These are phyloP conservation scores for Penicillium sp. DNA, from an alignment of 2,329 filamentous ascomycete species.

Conservation along the genomic window DNA sequence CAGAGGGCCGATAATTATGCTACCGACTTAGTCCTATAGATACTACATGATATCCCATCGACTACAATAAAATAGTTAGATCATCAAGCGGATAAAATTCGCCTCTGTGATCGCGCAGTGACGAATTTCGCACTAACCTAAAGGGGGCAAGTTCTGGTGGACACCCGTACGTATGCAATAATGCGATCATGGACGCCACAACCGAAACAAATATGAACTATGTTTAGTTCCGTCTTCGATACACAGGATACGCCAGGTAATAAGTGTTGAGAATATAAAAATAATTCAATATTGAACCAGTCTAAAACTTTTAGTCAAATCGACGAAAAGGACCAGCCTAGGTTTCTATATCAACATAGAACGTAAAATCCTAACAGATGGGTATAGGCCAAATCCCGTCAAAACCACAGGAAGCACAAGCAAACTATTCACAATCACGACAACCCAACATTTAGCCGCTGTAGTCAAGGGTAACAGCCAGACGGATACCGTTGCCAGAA, in stretches of 20 bases:
- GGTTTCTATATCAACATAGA: not conserved
- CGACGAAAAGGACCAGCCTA: not conserved
- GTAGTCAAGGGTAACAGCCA: slow-evolving; percentile 26
- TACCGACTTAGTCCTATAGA: too few relatives aligned
- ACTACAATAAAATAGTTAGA: too few relatives aligned
- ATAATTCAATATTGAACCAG: not conserved
- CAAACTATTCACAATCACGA: not conserved
- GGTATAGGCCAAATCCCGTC: not conserved
- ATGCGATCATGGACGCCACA: slow-evolving; percentile 11
- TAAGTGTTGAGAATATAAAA: not conserved
- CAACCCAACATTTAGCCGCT: slow-evolving; percentile 18
- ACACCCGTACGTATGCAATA: slow-evolving; percentile 8
- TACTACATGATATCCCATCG: too few relatives aligned
- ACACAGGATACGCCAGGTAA: not conserved
- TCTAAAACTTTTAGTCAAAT: not conserved
- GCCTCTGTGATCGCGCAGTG: not conserved
- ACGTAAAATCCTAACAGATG: slow-evolving; percentile 1
- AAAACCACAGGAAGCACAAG: not conserved
- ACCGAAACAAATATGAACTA: too few relatives aligned
- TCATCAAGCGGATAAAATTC: not conserved
- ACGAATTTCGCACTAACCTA: slow-evolving; percentile 1
- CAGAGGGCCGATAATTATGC: too few relatives aligned
- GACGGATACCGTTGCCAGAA: slow-evolving; percentile 17
- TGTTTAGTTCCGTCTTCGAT: too few relatives aligned
- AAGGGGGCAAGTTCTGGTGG: not conserved